Conservation (phyloP, 2,329 filamentous ascomycete species). For the Anisogramma anomala region DNA sequence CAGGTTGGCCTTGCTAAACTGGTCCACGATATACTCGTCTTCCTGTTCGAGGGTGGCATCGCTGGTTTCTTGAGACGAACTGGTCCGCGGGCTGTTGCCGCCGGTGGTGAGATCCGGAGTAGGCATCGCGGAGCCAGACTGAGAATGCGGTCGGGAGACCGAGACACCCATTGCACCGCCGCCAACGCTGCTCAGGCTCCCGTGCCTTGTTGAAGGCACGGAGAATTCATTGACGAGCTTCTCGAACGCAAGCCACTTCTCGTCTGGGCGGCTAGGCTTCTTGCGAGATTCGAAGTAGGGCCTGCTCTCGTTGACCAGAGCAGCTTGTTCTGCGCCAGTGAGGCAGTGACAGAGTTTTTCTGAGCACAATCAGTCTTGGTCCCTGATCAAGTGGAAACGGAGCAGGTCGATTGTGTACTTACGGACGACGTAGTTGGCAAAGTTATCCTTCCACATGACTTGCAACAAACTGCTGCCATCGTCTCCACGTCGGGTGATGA, state of each 20-base stretch:
- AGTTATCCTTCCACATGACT: conserved; percentile 77
- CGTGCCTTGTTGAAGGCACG: conserved; percentile 20
- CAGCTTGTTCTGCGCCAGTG: conserved; percentile 45
- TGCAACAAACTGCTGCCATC: conserved; percentile 61
- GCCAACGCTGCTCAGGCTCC: conserved; percentile 12
- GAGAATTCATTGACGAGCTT: conserved; percentile 32
- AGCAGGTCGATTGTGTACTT: conserved; percentile 29
- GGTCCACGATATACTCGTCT: conserved; percentile 16
- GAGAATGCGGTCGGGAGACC: conserved; percentile 27
- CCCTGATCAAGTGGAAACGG: not conserved
- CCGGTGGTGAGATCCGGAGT: conserved; percentile 58
- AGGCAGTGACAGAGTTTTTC: conserved; percentile 67
- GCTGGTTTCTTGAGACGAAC: conserved; percentile 51
- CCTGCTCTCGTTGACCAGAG: conserved; percentile 52
- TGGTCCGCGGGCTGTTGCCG: conserved; percentile 58
- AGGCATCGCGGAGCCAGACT: conserved; percentile 42
- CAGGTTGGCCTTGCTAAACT: conserved; percentile 15
- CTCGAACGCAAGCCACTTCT: conserved; percentile 52
- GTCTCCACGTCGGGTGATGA: conserved; percentile 44
- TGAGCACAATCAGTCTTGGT: conserved; percentile 27
- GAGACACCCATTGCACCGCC: conserved; percentile 15
- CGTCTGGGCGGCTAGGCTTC: conserved; percentile 44
- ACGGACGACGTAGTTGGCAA: conserved; percentile 95
- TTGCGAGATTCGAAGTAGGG: conserved; percentile 50
- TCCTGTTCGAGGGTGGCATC: conserved; percentile 39